A percentile compares a stretch with the other conserved stretches of the same genome.
phyloP scores from a whole-genome alignment of 805 yeast genomes.

The Groenewaldozyma tartarivorans region DNA sequence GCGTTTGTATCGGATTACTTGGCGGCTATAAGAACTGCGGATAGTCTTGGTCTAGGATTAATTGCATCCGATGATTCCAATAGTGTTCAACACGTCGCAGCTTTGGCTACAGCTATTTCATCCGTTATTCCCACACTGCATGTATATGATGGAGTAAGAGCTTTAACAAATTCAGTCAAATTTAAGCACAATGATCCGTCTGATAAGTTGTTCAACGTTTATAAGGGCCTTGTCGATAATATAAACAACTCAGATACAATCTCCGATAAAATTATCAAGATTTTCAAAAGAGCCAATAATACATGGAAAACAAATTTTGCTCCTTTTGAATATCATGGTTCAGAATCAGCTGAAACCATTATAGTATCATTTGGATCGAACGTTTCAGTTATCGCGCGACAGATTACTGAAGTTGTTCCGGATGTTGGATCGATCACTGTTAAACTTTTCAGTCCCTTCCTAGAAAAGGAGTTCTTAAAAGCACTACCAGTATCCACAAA shows the following conservation, averaged over 20 bases:
- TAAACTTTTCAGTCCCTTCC: conserved; percentile 76
- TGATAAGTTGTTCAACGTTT: conserved; percentile 20
- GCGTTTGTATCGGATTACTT: conserved; percentile 56
- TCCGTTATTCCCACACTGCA: conserved; percentile 53
- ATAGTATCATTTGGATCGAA: conserved; percentile 72
- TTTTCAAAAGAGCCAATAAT: conserved; percentile 36
- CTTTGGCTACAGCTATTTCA: conserved; percentile 56
- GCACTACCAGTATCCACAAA: conserved; percentile 50
- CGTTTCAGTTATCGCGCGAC: conserved; percentile 47
- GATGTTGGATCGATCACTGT: conserved; percentile 59
- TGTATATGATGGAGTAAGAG: conserved; percentile 73
- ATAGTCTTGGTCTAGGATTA: conserved; percentile 54
- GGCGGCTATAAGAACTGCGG: conserved; percentile 51
- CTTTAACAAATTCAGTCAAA: conserved; percentile 39
- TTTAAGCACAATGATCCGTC: conserved; percentile 26
- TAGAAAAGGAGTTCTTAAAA: conserved; percentile 47
- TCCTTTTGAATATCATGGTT: conserved; percentile 67
- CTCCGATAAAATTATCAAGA: conserved; percentile 7
- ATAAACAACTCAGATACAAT: conserved; percentile 1
- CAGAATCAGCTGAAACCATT: conserved; percentile 53
- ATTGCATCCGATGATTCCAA: conserved; percentile 52
- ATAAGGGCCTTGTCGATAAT: conserved; percentile 5
- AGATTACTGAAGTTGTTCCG: conserved; percentile 29
- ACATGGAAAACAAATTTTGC: conserved; percentile 44
- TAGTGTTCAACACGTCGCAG: conserved; percentile 60